phyloP scores from a whole-genome alignment of 306 rosid species.

The Gleditsia sinensis region DNA sequence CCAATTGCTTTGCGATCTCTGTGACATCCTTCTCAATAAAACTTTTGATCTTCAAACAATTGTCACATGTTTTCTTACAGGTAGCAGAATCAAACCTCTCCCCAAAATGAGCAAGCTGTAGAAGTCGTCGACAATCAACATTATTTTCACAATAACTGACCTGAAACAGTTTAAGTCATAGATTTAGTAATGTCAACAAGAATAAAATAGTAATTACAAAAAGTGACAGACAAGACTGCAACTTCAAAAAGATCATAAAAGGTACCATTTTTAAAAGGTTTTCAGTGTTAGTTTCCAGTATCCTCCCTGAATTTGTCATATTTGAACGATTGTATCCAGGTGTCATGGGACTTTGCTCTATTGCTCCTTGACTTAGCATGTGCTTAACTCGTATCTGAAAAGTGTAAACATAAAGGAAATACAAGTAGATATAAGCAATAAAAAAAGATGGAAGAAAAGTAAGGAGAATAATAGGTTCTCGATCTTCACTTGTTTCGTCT shows the following conservation, averaged over 20 bases:
- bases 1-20: constrained; percentile 83
- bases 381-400: constrained; percentile 93
- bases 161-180: constrained; percentile 53
- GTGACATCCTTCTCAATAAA: constrained; percentile 88
- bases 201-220: background rate
- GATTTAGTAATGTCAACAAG: constrained; percentile 17
- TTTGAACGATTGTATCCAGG: constrained; percentile 64
- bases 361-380: constrained; percentile 82
- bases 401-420: constrained; percentile 36
- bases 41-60: constrained; percentile 72
- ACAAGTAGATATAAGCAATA: constrained; percentile 25
- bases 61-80: constrained; percentile 95
- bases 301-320: constrained; percentile 67
- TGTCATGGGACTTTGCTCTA: constrained; percentile 66
- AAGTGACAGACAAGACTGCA: constrained; percentile 9
- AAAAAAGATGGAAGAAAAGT: background rate
- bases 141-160: constrained; percentile 92
- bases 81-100: constrained; percentile 81
- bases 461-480: constrained; percentile 10
- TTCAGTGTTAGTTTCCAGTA: constrained; percentile 86
- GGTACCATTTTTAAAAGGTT: constrained; percentile 90
- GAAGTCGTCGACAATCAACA: constrained; percentile 87
- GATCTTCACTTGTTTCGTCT: constrained; percentile 25
- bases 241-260: constrained; percentile 8
- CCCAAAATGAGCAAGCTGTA: constrained; percentile 94